Base-by-base conservation (phyloP, 306 rosid species). In the Cucurbita maxima region DNA sequence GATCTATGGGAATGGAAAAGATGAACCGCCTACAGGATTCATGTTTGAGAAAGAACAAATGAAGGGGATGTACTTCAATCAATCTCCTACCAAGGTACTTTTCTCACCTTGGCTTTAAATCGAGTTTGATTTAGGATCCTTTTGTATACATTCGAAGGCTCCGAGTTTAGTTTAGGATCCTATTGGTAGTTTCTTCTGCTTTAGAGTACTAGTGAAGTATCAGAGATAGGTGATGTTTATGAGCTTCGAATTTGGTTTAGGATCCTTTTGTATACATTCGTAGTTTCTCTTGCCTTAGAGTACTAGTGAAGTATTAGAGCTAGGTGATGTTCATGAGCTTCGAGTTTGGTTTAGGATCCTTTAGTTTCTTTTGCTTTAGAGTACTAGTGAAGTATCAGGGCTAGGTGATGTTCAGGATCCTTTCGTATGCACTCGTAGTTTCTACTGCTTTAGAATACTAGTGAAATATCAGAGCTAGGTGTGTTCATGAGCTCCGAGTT, bases 11-110 rank as follows among this genome's bases (percentile, higher is more conserved):
- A 91, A 88, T 80, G 99, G 99, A 70, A 84, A 87, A 77, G 96
- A 88, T 61, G 78, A 91, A 79, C 85, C 88, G 73, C 96, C 99
- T 19, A 95, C 97, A 6, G 99, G 92, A 81, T 91, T 95, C 80
- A 95, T 95, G 97, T 91, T 95, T 79, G 99, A 88, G 91, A 95
- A 95, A 86, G 99, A 95, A 83, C 96, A 85, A 83, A 91, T 88
- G 96, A 95, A 89, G 79, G 97, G 96, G 74, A 74, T 95, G 72
- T 95, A 91, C 82, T 95, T 95, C 87, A 88, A 91, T 83, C 99
- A 91, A 69, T 91, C 99, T 76, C 87, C 77, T 34, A 38, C 87
- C 7, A 95, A 95, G 99, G 99, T 95, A 87, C 34, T 73, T 79
- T 73, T 55, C 51, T 44, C 18, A 44, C 14, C 30, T 30, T 30